Conservation (phyloP, 108 stramenopile species). For the Licmophora abbreviata region DNA sequence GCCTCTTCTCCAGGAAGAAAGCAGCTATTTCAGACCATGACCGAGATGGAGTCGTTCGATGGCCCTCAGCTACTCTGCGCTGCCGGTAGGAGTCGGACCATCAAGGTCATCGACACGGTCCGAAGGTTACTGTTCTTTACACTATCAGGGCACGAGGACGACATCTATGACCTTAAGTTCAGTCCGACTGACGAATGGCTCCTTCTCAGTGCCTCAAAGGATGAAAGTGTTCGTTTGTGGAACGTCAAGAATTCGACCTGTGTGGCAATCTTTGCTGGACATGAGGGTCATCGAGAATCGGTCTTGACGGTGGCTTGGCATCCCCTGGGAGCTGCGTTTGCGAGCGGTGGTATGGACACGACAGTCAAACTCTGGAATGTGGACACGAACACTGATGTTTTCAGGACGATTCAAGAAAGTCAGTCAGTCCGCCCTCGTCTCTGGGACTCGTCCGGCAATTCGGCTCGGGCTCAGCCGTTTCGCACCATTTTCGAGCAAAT, state of each 20-base stretch:
- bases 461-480: neutral
- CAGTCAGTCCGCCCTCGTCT: neutral
- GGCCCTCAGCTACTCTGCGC: conserved; percentile 64
- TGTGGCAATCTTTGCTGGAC: conserved; percentile 78
- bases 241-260: conserved; percentile 48
- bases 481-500: conserved; percentile 36
- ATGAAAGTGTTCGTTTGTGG: conserved; percentile 80
- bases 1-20: neutral
- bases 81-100: conserved; percentile 40
- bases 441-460: neutral
- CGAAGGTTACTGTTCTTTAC: conserved; percentile 25
- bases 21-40: conserved; percentile 1
- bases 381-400: conserved; percentile 9
- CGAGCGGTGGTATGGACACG: conserved; percentile 71
- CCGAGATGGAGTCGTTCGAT: conserved; percentile 4
- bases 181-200: conserved; percentile 52
- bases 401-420: conserved; percentile 8
- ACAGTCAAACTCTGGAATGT: conserved; percentile 66
- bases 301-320: conserved; percentile 74
- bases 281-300: conserved; percentile 61
- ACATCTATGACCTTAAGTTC: conserved; percentile 55
- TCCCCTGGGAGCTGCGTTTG: conserved; percentile 51
- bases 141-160: conserved; percentile 59
- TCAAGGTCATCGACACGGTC: conserved; percentile 60
- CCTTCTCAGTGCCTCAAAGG: conserved; percentile 66